Base-by-base conservation (phyloP, 2,329 filamentous ascomycete species). In the Colletotrichum tabaci region DNA sequence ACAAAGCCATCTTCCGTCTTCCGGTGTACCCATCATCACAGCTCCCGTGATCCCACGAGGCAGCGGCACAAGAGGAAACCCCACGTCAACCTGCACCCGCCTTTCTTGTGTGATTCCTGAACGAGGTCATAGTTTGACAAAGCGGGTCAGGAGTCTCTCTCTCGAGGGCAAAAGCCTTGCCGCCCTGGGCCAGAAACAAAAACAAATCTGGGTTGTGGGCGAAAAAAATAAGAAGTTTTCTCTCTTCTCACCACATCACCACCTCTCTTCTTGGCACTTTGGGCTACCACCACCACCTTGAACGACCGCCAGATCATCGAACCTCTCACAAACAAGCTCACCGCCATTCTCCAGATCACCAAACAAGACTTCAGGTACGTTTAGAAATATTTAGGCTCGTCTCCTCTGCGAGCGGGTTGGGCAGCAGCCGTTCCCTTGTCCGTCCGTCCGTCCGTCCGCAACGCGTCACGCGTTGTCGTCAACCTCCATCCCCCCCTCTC, bases 31-130 rank as follows among this genome's bases (percentile, higher is more conserved):
- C 52, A 30, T 57, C 23, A 30, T 66, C 64, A 71, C 57, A 13
- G 13, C 57, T 46, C 44, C 44, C 26, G 57, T 68, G 57, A 67
- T 58, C 46, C 50, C 65, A 71, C 64, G n/a, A 18, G 23, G 26
- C 67, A 61, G n/a, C 50, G n/a, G 40, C 44, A 62, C 64, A 63
- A 16, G 53, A 47, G 53, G 30, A 53, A 52, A 66, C 44, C 26
- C 35, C 44, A 18, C 61, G 16, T 23, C n/a, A 53, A 47, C 26
- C 30, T 53, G 57, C 42, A 50, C 50, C 50, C 38, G 57, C 67
- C 50, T 7, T 42, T 61, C 42, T 52, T 49, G 57, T 57, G 63
- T 62, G 64, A 30, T 68, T 71, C 26, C 30, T 47, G 50, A 61
- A 62, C 30, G 50, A 62, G 53, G 52, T 38, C 64, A 61, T 63